A percentile compares a stretch with the other conserved stretches of the same genome.
These are phyloP conservation scores for Monilinia vaccinii-corymbosi DNA, from an alignment of 2,329 filamentous ascomycete species.

Conservation along the genomic window DNA sequence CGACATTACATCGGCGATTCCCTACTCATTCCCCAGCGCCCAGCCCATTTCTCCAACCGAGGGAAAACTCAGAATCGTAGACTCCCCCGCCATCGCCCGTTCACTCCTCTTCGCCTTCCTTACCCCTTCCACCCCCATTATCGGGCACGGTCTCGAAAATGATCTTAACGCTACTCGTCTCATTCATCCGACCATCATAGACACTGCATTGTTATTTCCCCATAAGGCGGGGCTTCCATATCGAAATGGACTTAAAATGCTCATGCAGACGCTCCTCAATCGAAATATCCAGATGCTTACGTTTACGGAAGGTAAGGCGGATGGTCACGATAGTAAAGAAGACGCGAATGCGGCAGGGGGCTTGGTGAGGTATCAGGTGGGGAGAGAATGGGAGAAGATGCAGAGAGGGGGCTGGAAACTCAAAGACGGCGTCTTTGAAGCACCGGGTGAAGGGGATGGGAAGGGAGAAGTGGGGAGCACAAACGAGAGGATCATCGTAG, in stretches of 20 bases:
- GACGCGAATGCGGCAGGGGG: conserved; percentile 87
- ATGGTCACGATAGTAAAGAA: conserved; percentile 85
- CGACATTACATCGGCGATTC: conserved; percentile 60
- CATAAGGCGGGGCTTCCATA: conserved; percentile 68
- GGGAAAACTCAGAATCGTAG: conserved; percentile 58
- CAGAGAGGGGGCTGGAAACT: conserved; percentile 59
- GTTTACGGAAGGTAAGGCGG: conserved; percentile 33
- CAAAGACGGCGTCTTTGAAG: conserved; percentile 33
- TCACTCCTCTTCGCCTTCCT: conserved; percentile 68
- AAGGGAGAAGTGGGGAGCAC: no score
- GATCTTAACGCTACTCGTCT: conserved; percentile 79
- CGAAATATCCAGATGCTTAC: conserved; percentile 68
- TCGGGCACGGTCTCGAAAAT: conserved; percentile 93
- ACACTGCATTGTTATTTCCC: conserved; percentile 78
- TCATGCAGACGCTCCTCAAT: conserved; percentile 62
- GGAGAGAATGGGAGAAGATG: conserved; percentile 60
- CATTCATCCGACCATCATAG: conserved; percentile 75
- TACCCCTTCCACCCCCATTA: conserved; percentile 67
- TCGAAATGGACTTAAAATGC: conserved; percentile 65
- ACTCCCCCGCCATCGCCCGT: conserved; percentile 66
- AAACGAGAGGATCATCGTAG: no score
- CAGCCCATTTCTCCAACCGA: conserved; percentile 20
- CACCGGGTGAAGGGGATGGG: neutral
- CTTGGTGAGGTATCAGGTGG: conserved; percentile 63
- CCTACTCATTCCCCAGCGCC: conserved; percentile 33